Percentiles rank a stretch among this genome's conserved stretches.
Conservation (phyloP, 2,329 filamentous ascomycete species). For the Clathrospora elynae region DNA sequence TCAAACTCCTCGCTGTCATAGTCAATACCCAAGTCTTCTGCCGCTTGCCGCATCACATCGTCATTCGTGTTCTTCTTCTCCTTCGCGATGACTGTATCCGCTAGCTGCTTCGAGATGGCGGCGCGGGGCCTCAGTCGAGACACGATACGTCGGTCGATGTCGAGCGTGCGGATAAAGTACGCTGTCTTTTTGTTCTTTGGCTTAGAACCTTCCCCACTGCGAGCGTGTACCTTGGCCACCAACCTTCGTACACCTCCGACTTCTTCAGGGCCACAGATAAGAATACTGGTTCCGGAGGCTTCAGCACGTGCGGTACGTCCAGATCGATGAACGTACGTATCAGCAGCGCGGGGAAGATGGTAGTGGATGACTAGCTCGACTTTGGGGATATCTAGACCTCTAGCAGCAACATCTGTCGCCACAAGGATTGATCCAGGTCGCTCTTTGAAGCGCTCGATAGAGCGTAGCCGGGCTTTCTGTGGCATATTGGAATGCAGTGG, state of each 20-base stretch:
- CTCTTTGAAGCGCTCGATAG: constrained; percentile 84
- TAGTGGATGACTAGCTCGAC: constrained; percentile 94
- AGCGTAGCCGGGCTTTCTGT: constrained; percentile 92
- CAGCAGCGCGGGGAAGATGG: constrained; percentile 87
- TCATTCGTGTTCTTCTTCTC: constrained; percentile 85
- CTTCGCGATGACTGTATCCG: constrained; percentile 81
- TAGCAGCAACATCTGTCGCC: constrained; percentile 90
- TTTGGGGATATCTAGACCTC: constrained; percentile 88
- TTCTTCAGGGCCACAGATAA: constrained; percentile 91
- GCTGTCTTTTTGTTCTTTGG: constrained; percentile 58
- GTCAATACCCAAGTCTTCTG: constrained; percentile 91
- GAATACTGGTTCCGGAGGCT: constrained; percentile 76
- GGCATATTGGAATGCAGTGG: constrained; percentile 92
- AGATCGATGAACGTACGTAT: constrained; percentile 93
- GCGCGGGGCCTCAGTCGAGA: constrained; percentile 76
- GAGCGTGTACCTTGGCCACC: constrained; percentile 82
- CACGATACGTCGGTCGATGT: constrained; percentile 81
- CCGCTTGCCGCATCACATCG: constrained; percentile 80
- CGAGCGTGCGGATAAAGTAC: constrained; percentile 77
- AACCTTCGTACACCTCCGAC: constrained; percentile 82
- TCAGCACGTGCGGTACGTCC: constrained; percentile 89
- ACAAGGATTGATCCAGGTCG: constrained; percentile 72
- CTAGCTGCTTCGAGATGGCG: constrained; percentile 81
- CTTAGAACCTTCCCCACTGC: constrained; percentile 53
- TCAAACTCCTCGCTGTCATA: constrained; percentile 89